Evolutionary conservation across 2,329 filamentous ascomycete genomes (phyloP), one percentile per base, ranked within the genome.

Genomic region (Paraphoma sp.): DNA sequence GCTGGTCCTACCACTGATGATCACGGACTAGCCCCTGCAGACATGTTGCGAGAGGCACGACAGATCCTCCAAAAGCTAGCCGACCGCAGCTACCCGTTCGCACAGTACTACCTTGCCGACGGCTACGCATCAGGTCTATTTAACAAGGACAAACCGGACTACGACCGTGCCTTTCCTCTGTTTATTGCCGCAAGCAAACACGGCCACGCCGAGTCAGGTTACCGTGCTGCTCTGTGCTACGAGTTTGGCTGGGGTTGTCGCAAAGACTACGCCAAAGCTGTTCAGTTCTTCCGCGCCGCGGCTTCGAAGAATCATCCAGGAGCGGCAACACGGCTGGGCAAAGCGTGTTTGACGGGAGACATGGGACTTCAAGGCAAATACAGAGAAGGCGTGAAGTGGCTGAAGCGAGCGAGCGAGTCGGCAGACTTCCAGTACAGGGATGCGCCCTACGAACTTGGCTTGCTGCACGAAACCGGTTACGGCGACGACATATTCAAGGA

Each of bases 171-270:
- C 0, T 98, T 98, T 72, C 90, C 92, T 8, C 86, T 98, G 30
- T 99, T 99, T 73, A 85, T 97, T 38, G 87, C 95, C 14, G 95
- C 95, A 8, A 94, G 92, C 69, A 99, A 98, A 80, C 95, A 97
- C 78, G 95, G 95, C 31, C 95, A 99, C 76, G 93, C 95, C 46
- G 95, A 99, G 80, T 95, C 95, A 54, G 93, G 89, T 36, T 99
- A 97, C 78, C 90, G 95, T 53, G 90, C 94, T 50, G 95, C 91
- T 14, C 83, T 99, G 53, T 97, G 93, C 80, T 98, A 98, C 79
- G 95, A 99, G 77, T 98, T 97, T 77, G 95, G 93, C 60, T 99
- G 95, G 95, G 95, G 95, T 41, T 96, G 90, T 70, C 88, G 92
- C 54, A 92, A 92, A 70, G 93, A 97, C 70, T 90, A 91, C 54